Evolutionary conservation across 495 filamentous ascomycete species (phyloP).

Genomic region (Evansstolkia leycettana): DNA sequence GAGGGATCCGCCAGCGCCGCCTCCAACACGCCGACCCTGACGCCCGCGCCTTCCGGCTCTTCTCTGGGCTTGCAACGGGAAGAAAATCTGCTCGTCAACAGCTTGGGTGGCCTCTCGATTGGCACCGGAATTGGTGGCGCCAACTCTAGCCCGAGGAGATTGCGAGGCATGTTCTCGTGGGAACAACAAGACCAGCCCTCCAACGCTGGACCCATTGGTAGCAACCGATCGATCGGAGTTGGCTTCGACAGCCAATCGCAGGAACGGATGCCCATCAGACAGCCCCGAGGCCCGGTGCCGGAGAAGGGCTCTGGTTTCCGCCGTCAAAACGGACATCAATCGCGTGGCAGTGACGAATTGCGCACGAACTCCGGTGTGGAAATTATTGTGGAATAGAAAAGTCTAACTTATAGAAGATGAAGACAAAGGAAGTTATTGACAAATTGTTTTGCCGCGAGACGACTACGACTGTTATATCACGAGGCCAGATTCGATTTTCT

Average conservation of each 20-base stretch:
- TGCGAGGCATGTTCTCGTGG: conserved; percentile 55
- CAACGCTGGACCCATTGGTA: conserved; percentile 67
- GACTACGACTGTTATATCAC: conserved; percentile 37
- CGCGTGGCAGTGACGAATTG: conserved; percentile 69
- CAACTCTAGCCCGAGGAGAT: conserved; percentile 44
- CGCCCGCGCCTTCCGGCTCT: conserved; percentile 58
- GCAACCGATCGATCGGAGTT: conserved; percentile 64
- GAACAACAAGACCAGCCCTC: conserved; percentile 41
- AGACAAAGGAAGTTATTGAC: conserved; percentile 21
- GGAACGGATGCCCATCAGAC: conserved; percentile 61
- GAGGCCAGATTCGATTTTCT: conserved; percentile 25
- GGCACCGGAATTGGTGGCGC: conserved; percentile 47
- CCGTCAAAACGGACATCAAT: conserved; percentile 70
- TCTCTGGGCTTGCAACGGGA: conserved; percentile 46
- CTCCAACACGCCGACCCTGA: conserved; percentile 63
- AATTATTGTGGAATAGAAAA: conserved; percentile 42
- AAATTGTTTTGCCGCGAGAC: conserved; percentile 35
- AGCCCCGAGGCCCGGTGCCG: conserved; percentile 65
- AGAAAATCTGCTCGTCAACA: conserved; percentile 55
- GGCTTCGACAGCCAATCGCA: conserved; percentile 51
- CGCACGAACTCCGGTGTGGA: conserved; percentile 43
- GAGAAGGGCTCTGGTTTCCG: conserved; percentile 72
- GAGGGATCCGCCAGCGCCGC: conserved; percentile 45
- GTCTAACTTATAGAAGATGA: conserved; percentile 13
- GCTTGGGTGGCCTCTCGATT: conserved; percentile 50